A percentile compares a stretch with the other conserved stretches of the same genome.
Conservation (phyloP, 225 moss, liverwort and hornwort species). For the Thuidium tamariscinum region DNA sequence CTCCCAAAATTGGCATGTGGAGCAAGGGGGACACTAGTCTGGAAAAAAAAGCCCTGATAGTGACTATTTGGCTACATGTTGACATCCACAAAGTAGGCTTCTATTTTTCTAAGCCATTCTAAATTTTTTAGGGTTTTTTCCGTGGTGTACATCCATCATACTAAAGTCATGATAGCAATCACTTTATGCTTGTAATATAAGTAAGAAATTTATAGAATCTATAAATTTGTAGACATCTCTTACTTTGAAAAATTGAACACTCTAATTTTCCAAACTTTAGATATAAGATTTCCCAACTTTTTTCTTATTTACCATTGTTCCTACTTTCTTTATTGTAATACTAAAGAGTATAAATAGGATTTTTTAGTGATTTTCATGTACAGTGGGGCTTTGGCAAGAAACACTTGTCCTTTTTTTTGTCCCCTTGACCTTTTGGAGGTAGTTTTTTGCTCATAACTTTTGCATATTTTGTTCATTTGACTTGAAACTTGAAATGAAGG, state of each 20-base stretch:
- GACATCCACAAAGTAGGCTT: not conserved
- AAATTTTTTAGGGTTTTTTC: fast-evolving
- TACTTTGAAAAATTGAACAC: not conserved
- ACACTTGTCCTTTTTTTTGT: too few species aligned
- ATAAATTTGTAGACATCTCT: not conserved
- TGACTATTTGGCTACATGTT: too few species aligned
- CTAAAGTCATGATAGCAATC: not conserved
- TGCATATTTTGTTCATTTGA: too few species aligned
- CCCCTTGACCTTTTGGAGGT: too few species aligned
- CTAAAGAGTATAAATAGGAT: too few species aligned
- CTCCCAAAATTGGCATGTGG: too few species aligned
- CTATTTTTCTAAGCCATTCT: not conserved
- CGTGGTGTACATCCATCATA: fast-evolving
- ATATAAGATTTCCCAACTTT: not conserved
- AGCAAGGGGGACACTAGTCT: too few species aligned
- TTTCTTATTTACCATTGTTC: fast-evolving
- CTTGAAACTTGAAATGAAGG: too few species aligned
- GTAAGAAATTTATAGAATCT: not conserved
- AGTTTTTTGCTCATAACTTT: too few species aligned
- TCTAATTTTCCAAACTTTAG: not conserved
- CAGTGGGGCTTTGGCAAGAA: too few species aligned
- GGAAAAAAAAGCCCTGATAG: too few species aligned
- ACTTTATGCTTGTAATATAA: not conserved
- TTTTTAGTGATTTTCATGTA: not conserved
- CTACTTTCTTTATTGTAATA: not conserved